Conservation (phyloP, 225 moss, liverwort and hornwort genomes). For the Polytrichum commune region DNA sequence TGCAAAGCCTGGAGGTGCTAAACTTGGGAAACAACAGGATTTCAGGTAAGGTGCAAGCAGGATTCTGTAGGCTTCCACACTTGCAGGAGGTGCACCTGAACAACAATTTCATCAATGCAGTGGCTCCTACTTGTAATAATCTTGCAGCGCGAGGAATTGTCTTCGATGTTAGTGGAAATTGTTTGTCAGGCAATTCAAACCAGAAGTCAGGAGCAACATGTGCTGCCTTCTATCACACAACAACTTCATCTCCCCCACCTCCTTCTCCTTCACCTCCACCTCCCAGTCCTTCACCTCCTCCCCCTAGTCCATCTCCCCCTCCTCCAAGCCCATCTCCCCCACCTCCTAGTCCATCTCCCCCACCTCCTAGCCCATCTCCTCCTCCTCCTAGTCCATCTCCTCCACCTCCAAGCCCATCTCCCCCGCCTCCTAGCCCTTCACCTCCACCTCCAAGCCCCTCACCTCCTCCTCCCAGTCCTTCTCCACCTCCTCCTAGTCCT, state of each 20-base stretch:
- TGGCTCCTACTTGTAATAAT: conserved; percentile 17
- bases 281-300: neutral
- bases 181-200: conserved; percentile 21
- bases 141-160: conserved; percentile 13
- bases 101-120: conserved; percentile 41
- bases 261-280: neutral
- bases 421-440: neutral
- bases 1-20: conserved; percentile 26
- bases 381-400: neutral
- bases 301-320: neutral
- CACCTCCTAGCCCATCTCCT: neutral
- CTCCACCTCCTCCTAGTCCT: neutral
- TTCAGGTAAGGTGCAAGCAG: conserved; percentile 19
- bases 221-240: conserved; percentile 20
- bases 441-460: neutral
- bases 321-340: neutral
- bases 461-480: neutral
- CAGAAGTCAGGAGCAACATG: conserved; percentile 40
- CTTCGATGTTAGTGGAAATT: conserved; percentile 37
- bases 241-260: neutral
- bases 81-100: conserved; percentile 43
- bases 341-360: neutral
- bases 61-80: conserved; percentile 36
- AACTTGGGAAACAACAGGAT: conserved; percentile 34
- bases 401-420: neutral